A percentile compares a stretch with the other conserved stretches of the same genome.
These are phyloP conservation scores for Stachybotrys elegans DNA, from an alignment of 2,329 filamentous ascomycete species.

Conservation along the genomic window DNA sequence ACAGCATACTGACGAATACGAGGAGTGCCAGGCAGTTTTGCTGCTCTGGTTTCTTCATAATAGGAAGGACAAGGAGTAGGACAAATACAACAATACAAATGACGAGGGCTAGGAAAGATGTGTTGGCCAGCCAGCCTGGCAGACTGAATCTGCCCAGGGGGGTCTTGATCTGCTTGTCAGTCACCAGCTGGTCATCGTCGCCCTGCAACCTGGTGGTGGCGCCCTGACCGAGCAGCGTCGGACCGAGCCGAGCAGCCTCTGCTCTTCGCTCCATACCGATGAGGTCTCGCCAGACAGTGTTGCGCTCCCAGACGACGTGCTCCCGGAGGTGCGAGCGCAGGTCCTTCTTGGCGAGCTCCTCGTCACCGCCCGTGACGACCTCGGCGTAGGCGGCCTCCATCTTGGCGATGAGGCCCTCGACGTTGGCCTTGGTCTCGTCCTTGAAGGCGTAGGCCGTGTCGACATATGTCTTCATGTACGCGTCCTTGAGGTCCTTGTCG, in stretches of 20 bases:
- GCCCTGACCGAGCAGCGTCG: slow-evolving; percentile 73
- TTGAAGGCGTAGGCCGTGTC: slow-evolving; percentile 78
- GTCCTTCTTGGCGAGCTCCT: slow-evolving; percentile 72
- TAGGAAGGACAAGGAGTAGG: slow-evolving; percentile 67
- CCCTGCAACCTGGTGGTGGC: slow-evolving; percentile 74
- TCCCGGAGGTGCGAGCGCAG: slow-evolving; percentile 86
- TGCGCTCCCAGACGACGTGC: slow-evolving; percentile 97
- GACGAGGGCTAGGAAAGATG: slow-evolving; percentile 73
- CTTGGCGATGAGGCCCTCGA: slow-evolving; percentile 67
- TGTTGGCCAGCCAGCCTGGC: slow-evolving; percentile 78
- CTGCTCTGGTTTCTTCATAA: slow-evolving; percentile 83
- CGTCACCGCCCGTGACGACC: slow-evolving; percentile 77
- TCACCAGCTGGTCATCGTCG: slow-evolving; percentile 63
- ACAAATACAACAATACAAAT: slow-evolving; percentile 68
- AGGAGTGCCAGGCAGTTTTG: slow-evolving; percentile 95
- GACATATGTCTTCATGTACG: slow-evolving; percentile 71
- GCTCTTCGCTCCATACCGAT: slow-evolving; percentile 95
- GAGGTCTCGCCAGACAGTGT: slow-evolving; percentile 98
- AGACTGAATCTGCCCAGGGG: slow-evolving; percentile 72
- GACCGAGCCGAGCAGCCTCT: slow-evolving; percentile 87
- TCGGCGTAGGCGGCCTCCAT: slow-evolving; percentile 79
- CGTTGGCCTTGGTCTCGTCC: slow-evolving; percentile 60
- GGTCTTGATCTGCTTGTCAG: slow-evolving; percentile 66
- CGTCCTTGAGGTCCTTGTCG: slow-evolving; percentile 70
- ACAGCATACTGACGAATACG: slow-evolving; percentile 86